Evolutionary conservation across 1,284 basidiomycete species (phyloP).

Genomic region (Stereum hirsutum): DNA sequence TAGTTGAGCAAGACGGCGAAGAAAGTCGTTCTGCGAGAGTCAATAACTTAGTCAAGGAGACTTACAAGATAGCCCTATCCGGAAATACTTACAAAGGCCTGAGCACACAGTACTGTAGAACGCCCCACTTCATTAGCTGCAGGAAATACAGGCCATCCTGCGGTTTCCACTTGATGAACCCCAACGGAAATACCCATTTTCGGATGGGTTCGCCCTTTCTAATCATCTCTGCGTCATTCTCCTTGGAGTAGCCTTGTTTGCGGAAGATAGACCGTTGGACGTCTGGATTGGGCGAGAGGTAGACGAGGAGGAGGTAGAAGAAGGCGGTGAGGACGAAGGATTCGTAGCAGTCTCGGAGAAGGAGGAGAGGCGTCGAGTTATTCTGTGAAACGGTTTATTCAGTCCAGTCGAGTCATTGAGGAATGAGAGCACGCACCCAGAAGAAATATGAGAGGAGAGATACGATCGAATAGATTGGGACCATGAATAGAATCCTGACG

Average conservation of each 20-base stretch:
- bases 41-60: neutral
- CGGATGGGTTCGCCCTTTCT: slow-evolving; percentile 35
- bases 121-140: slow-evolving; percentile 73
- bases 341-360: slow-evolving; percentile 63
- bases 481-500: slow-evolving; percentile 71
- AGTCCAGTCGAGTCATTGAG: slow-evolving; percentile 12
- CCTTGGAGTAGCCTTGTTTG: slow-evolving; percentile 43
- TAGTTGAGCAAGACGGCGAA: slow-evolving; percentile 58
- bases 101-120: slow-evolving; percentile 74
- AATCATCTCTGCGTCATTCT: slow-evolving; percentile 35
- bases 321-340: slow-evolving; percentile 66
- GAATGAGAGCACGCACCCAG: slow-evolving; percentile 38
- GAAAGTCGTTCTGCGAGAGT: slow-evolving; percentile 42
- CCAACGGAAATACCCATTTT: slow-evolving; percentile 68
- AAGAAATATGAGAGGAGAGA: slow-evolving; percentile 64
- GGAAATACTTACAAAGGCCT: slow-evolving; percentile 44
- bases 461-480: slow-evolving; percentile 66
- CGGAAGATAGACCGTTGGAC: slow-evolving; percentile 59
- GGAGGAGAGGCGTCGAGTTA: slow-evolving; percentile 51
- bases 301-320: slow-evolving; percentile 70
- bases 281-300: slow-evolving; percentile 54
- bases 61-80: too few relatives aligned
- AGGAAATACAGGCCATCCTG: slow-evolving; percentile 60
- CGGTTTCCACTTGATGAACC: slow-evolving; percentile 56
- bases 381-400: slow-evolving; percentile 31